These are phyloP conservation scores for Colletotrichum sp. DNA, from an alignment of 2,329 filamentous ascomycete species.

Conservation along the genomic window DNA sequence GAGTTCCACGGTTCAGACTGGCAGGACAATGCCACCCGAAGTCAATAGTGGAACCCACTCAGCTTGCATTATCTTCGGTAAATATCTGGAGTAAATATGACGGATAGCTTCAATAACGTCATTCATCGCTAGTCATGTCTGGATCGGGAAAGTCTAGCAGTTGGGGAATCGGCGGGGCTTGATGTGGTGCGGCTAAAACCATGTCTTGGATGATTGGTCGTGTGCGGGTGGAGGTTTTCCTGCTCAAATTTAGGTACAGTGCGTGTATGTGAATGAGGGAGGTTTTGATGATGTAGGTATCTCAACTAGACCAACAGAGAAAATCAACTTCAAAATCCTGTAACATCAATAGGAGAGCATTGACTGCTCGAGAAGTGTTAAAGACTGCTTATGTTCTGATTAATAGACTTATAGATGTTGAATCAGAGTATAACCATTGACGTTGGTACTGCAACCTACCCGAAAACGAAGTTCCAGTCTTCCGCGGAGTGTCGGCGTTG, in stretches of 20 bases:
- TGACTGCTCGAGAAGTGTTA: too few species aligned
- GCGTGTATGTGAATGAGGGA: too few species aligned
- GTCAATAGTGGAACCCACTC: accelerated
- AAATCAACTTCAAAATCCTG: too few species aligned
- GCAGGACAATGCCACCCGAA: neutral
- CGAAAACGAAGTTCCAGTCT: neutral
- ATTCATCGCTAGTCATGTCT: neutral
- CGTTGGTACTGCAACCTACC: neutral
- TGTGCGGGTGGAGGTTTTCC: neutral
- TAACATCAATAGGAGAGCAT: too few species aligned
- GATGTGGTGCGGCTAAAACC: neutral
- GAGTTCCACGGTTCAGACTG: neutral
- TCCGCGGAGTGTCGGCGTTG: neutral
- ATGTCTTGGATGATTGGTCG: neutral
- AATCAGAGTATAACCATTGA: neutral
- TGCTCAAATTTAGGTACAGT: neutral
- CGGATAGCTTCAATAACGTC: neutral
- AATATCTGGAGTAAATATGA: neutral
- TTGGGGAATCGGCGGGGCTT: neutral
- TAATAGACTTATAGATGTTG: too few species aligned
- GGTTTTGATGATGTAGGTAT: too few species aligned
- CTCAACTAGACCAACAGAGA: neutral
- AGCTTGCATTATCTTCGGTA: too few species aligned
- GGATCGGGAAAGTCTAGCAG: neutral
- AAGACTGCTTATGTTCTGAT: too few species aligned